A percentile compares a stretch with the other conserved stretches of the same genome.
Evolutionary conservation across 108 stramenopile species (phyloP).

Genomic region (Nannochloropsis granulata): DNA sequence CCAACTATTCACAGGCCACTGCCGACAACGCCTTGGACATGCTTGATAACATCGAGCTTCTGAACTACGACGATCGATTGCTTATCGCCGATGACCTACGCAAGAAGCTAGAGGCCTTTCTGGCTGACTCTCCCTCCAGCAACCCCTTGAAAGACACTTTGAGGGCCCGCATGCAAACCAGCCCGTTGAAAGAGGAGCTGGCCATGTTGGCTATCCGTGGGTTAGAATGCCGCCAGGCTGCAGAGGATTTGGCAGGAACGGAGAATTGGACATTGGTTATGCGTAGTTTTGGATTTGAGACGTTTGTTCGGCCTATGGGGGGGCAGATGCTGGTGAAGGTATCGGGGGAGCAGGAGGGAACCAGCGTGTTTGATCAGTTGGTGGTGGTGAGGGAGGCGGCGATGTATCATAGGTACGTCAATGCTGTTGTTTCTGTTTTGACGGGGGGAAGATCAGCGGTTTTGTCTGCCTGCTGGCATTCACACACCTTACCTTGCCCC

Average conservation of each 20-base stretch:
- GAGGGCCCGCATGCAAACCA: not conserved
- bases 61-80: not conserved
- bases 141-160: not conserved
- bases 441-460: too few relatives aligned
- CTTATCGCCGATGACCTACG: not conserved
- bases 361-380: not conserved
- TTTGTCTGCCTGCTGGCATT: too few relatives aligned
- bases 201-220: not conserved
- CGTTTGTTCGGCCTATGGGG: not conserved
- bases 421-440: too few relatives aligned
- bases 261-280: not conserved
- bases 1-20: not conserved
- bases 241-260: not conserved
- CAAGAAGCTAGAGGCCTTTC: not conserved
- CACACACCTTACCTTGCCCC: too few relatives aligned
- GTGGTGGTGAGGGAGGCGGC: not conserved
- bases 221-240: not conserved
- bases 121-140: not conserved
- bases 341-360: not conserved
- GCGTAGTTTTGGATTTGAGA: not conserved
- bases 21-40: not conserved
- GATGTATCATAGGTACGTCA: not conserved
- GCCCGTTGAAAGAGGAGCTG: not conserved
- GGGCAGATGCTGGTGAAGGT: not conserved
- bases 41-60: not conserved